Evolutionary conservation across 148 eudicot genomes (phyloP).

Genomic region (Fagopyrum tataricum): DNA sequence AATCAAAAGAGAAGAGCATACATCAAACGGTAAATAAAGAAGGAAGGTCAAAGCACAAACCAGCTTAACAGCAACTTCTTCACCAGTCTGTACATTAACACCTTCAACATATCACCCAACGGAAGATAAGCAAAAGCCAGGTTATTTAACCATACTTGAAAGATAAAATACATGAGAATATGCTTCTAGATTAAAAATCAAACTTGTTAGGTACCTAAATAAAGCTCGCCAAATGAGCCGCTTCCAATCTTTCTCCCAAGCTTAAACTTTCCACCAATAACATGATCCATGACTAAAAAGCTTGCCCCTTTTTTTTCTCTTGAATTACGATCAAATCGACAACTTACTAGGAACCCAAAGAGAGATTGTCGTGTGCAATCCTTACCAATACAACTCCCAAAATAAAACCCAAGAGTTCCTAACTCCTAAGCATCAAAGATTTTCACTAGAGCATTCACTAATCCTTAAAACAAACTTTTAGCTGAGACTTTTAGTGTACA

Average conservation of each 20-base stretch:
- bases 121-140: not conserved
- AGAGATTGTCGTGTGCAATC: not conserved
- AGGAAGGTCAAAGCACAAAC: conserved; percentile 29
- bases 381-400: not conserved
- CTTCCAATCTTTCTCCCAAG: conserved; percentile 77
- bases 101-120: conserved; percentile 30
- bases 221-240: conserved; percentile 80
- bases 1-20: not conserved
- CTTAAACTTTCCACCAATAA: conserved; percentile 35
- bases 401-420: not conserved
- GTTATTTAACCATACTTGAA: conserved; percentile 4
- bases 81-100: conserved; percentile 59
- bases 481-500: not conserved
- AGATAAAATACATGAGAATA: not conserved
- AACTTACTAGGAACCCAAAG: not conserved
- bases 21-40: not conserved
- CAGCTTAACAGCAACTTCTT: conserved; percentile 78
- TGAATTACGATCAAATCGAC: conserved; percentile 4
- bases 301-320: conserved; percentile 2
- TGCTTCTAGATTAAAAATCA: not conserved
- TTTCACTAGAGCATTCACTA: not conserved
- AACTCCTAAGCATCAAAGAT: not conserved
- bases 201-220: conserved; percentile 36
- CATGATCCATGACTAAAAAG: conserved; percentile 12
- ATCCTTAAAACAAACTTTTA: not conserved